Evolutionary conservation across 2,329 filamentous ascomycete genomes (phyloP).

Genomic region (Exophiala calicioides): DNA sequence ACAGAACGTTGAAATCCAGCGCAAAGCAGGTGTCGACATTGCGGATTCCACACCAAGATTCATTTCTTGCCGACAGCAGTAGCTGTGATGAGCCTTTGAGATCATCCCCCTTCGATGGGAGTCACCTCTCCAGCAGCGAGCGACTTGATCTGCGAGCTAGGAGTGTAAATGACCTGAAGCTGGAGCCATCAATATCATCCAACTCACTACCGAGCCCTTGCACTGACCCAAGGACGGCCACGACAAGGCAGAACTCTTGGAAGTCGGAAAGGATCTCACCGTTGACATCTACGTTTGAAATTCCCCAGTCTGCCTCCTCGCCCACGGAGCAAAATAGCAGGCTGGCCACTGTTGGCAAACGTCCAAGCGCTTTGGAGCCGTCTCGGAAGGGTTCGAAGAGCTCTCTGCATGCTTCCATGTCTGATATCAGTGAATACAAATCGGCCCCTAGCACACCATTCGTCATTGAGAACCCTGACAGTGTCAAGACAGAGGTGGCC

Average conservation of each 20-base stretch:
- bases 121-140: conserved; percentile 27
- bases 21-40: conserved; percentile 17
- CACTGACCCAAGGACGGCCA: conserved; percentile 9
- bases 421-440: conserved; percentile 46
- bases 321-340: conserved; percentile 2
- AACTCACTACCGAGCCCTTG: conserved; percentile 14
- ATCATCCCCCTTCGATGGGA: conserved; percentile 13
- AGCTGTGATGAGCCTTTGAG: conserved; percentile 27
- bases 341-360: neutral
- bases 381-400: conserved; percentile 7
- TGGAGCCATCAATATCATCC: conserved; percentile 11
- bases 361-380: conserved; percentile 6
- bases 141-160: conserved; percentile 17
- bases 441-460: conserved; percentile 48
- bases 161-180: conserved; percentile 14
- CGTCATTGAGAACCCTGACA: conserved; percentile 36
- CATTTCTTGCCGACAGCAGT: conserved; percentile 39
- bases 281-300: conserved; percentile 5
- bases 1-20: conserved; percentile 21
- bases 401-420: conserved; percentile 27
- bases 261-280: conserved; percentile 22
- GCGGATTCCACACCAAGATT: conserved; percentile 28
- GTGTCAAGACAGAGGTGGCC: conserved; percentile 4
- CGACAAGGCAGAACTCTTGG: conserved; percentile 21
- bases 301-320: neutral